Conservation (phyloP, 139 green algal genomes). For the Bryopsis sp. region DNA sequence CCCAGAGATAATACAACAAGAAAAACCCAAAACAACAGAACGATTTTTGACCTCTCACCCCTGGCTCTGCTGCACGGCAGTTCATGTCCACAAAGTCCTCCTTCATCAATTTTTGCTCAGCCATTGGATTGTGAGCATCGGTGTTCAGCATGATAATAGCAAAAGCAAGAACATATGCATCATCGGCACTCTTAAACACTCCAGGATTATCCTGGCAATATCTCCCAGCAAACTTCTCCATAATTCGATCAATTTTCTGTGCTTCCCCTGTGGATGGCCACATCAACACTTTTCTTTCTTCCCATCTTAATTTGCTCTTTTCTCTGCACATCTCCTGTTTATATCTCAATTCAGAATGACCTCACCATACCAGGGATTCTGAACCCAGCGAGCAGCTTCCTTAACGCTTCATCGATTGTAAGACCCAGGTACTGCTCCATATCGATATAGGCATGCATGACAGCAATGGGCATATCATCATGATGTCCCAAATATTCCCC, state of each 20-base stretch:
- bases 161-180: conserved; percentile 80
- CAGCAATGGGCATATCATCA: conserved; percentile 37
- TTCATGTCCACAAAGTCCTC: conserved; percentile 82
- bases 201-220: conserved; percentile 65
- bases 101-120: conserved; percentile 61
- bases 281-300: no score
- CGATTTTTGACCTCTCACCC: no score
- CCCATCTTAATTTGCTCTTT: no score
- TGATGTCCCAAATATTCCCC: conserved; percentile 79
- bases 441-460: conserved; percentile 79
- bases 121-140: conserved; percentile 86
- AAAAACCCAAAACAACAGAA: no score
- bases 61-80: no score
- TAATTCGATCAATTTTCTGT: conserved; percentile 88
- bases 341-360: neutral
- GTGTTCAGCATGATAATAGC: conserved; percentile 96
- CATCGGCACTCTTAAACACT: conserved; percentile 64
- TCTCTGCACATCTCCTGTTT: neutral
- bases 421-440: conserved; percentile 35
- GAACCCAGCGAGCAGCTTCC: conserved; percentile 61
- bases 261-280: no score
- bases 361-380: conserved; percentile 36
- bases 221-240: conserved; percentile 78
- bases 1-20: no score
- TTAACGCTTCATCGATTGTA: conserved; percentile 60